A percentile compares a stretch with the other conserved stretches of the same genome.
These are phyloP conservation scores for Thalassia testudinum DNA, from an alignment of 116 monocot species.

Conservation along the genomic window DNA sequence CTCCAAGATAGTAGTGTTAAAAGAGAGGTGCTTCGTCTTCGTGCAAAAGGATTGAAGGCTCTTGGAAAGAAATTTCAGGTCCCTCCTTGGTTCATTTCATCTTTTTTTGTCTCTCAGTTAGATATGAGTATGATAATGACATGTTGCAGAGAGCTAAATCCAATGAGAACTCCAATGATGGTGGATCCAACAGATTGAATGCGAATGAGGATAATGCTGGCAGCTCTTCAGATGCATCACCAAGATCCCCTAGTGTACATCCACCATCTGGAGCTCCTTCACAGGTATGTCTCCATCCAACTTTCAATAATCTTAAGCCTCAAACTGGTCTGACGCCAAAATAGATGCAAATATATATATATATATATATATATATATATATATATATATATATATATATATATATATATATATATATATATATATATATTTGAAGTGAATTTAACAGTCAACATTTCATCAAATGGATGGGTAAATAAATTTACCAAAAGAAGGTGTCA, in stretches of 20 bases:
- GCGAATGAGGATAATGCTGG: constrained; percentile 32
- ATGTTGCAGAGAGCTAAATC: constrained; percentile 45
- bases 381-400: no score
- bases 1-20: constrained; percentile 63
- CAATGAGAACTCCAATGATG: constrained; percentile 21
- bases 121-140: neutral
- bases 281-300: constrained; percentile 16
- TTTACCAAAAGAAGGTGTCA: no score
- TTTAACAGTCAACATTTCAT: no score
- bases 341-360: no score
- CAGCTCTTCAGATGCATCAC: constrained; percentile 51
- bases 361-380: no score
- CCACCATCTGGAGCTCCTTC: constrained; percentile 13
- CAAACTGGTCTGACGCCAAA: no score
- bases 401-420: no score
- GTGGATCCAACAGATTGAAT: constrained; percentile 26
- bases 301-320: no score
- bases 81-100: neutral
- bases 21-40: constrained; percentile 79
- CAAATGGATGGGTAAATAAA: no score
- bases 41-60: constrained; percentile 89
- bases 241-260: constrained; percentile 22
- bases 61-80: constrained; percentile 97
- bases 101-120: neutral
- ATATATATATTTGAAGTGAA: no score